Evolutionary conservation across 176 grass and related monocot genomes (phyloP).

Genomic region (Poa pratensis): DNA sequence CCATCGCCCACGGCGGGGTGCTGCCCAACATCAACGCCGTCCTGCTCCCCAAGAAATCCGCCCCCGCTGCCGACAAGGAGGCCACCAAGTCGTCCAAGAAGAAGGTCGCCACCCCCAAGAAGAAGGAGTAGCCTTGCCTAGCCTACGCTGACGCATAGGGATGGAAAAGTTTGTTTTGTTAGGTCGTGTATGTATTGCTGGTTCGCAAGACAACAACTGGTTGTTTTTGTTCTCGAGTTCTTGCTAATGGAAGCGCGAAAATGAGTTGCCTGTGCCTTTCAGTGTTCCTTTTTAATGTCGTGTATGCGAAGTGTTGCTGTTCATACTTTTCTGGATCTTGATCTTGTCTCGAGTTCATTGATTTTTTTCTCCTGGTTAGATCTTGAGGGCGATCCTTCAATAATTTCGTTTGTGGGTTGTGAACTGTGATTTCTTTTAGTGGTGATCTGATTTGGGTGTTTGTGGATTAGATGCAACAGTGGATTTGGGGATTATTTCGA

Average conservation of each 20-base stretch:
- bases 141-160: no score
- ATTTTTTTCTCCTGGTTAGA: no score
- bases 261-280: no score
- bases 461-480: background rate
- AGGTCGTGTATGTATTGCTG: background rate
- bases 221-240: background rate
- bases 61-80: background rate
- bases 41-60: constrained; percentile 53
- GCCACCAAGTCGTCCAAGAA: constrained; percentile 23
- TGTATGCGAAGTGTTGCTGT: background rate
- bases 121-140: background rate
- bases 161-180: background rate
- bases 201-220: background rate
- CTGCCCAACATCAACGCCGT: constrained; percentile 69
- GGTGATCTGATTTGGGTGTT: background rate
- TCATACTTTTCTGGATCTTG: background rate
- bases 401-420: no score
- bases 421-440: no score
- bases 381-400: no score
- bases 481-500: background rate
- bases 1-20: constrained; percentile 63
- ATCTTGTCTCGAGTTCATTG: no score
- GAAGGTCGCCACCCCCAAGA: constrained; percentile 18
- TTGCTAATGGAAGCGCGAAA: background rate
- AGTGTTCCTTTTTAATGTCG: background rate